Percentiles rank a stretch among this genome's conserved stretches.
Conservation (phyloP, 2,329 filamentous ascomycete genomes). For the Didymella pinodella region DNA sequence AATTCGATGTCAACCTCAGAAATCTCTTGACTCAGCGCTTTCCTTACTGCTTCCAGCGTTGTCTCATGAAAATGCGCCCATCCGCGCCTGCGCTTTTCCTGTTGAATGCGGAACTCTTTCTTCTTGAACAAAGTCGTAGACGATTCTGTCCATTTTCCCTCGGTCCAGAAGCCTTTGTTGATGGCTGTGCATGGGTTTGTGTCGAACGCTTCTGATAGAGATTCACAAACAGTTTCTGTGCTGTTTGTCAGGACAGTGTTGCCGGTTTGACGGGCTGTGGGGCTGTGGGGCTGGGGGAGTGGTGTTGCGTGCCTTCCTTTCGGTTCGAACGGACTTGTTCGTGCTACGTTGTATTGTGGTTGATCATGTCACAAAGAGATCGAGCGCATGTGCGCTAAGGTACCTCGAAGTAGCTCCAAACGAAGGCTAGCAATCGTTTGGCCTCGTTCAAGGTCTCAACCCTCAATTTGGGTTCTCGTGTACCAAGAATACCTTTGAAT, state of each 20-base stretch:
- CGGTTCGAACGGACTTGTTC: not conserved
- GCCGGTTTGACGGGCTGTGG: not conserved
- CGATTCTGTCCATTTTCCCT: not conserved
- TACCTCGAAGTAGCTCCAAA: not conserved
- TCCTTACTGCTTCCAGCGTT: not conserved
- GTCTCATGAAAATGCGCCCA: not conserved
- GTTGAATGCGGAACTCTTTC: not conserved
- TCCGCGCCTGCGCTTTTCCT: not conserved
- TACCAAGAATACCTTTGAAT: not conserved
- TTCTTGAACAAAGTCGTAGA: not conserved
- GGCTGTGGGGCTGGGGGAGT: not conserved
- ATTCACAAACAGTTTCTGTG: not conserved
- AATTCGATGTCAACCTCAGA: not conserved
- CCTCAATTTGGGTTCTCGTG: not conserved
- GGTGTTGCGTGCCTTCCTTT: not conserved
- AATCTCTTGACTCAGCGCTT: not conserved
- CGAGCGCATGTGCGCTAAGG: not conserved
- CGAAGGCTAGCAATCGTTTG: not conserved
- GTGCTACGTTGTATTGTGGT: not conserved
- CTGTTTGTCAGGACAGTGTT: not conserved
- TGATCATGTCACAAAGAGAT: not conserved
- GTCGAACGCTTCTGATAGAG: not conserved
- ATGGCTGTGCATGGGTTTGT: not conserved
- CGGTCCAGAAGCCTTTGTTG: not conserved
- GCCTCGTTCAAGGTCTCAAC: not conserved